These are phyloP conservation scores for Didymellaceae sp. DNA, from an alignment of 2,329 filamentous ascomycete genomes.

Conservation along the genomic window DNA sequence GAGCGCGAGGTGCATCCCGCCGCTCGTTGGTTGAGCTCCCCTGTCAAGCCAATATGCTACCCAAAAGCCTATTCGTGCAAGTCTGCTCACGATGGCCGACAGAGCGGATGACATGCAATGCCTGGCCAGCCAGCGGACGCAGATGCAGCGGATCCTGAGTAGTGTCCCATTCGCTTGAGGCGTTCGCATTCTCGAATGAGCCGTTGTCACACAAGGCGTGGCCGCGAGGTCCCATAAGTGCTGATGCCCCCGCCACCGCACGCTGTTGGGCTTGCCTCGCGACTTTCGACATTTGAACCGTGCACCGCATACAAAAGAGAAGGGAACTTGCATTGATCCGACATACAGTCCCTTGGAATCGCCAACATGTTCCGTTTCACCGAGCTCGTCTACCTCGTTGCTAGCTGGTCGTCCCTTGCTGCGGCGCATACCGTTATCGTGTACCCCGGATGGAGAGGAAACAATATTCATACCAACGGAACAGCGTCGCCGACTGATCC, in stretches of 20 bases:
- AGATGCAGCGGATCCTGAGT: constrained; percentile 18
- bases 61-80: constrained; percentile 33
- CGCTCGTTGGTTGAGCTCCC: constrained; percentile 41
- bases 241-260: constrained; percentile 38
- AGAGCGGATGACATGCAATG: constrained; percentile 34
- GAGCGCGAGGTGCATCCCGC: constrained; percentile 32
- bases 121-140: constrained; percentile 32
- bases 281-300: constrained; percentile 10
- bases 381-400: constrained; percentile 40
- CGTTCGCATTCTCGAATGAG: constrained; percentile 18
- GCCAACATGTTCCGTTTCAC: constrained; percentile 45
- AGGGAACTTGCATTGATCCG: constrained; percentile 1
- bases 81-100: constrained; percentile 30
- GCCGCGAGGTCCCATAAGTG: constrained; percentile 34
- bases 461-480: constrained; percentile 81
- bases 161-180: constrained; percentile 17
- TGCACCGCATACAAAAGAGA: constrained; percentile 13
- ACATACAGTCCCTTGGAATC: neutral
- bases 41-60: constrained; percentile 39
- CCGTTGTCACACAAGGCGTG: constrained; percentile 31
- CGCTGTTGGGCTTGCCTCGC: constrained; percentile 25
- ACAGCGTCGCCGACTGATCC: constrained; percentile 54
- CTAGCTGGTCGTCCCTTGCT: constrained; percentile 52
- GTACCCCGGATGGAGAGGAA: constrained; percentile 85
- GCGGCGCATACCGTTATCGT: constrained; percentile 81